Conservation (phyloP, 1,284 basidiomycete species). For the Sporisorium reilianum region DNA sequence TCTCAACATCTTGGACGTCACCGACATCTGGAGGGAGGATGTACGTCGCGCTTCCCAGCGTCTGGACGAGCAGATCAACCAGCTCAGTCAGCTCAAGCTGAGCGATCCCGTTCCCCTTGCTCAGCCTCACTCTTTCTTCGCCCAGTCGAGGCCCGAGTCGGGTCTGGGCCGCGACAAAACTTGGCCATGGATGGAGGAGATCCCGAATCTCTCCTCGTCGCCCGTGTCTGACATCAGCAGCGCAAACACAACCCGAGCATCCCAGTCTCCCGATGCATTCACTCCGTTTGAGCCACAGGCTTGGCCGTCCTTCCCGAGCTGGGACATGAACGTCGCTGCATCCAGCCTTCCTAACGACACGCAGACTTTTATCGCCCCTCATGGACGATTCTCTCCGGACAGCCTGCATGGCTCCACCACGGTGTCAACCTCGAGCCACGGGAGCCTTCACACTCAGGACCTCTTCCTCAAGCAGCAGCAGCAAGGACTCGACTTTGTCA, state of each 20-base stretch:
- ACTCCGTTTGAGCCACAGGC: neutral
- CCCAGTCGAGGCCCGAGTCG: neutral
- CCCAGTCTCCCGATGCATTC: neutral
- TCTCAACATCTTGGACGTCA: slow-evolving; percentile 2
- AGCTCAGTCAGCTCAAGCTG: slow-evolving; percentile 4
- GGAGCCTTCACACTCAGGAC: neutral
- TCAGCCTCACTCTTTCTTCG: neutral
- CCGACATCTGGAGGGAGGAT: slow-evolving; percentile 16
- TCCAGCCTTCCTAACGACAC: neutral
- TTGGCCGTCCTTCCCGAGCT: slow-evolving; percentile 1
- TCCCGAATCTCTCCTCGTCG: slow-evolving; percentile 6
- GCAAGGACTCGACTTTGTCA: neutral
- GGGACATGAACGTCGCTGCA: slow-evolving; percentile 1
- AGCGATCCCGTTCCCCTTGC: neutral
- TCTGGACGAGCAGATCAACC: slow-evolving; percentile 2
- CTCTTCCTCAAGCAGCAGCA: neutral
- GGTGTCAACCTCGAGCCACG: neutral
- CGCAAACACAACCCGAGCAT: neutral
- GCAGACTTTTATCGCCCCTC: neutral
- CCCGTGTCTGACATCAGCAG: slow-evolving; percentile 1
- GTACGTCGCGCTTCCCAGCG: neutral
- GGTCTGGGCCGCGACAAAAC: neutral
- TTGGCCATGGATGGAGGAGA: neutral
- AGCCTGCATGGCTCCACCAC: neutral
- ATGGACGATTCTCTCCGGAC: neutral